Conservation (phyloP, 2,329 filamentous ascomycete genomes). For the Sarocladium oryzae region DNA sequence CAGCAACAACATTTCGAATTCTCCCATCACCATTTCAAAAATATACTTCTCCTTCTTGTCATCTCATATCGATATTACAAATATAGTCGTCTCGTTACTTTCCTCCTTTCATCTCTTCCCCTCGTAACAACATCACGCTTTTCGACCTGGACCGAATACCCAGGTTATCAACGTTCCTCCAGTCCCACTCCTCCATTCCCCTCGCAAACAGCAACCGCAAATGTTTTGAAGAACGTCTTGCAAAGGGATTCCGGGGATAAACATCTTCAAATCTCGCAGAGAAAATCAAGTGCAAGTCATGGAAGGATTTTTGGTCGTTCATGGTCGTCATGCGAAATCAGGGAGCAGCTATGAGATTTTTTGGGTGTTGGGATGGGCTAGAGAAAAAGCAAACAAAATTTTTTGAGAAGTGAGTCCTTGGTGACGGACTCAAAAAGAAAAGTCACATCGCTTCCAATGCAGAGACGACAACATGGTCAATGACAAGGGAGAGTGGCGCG, state of each 20-base stretch:
- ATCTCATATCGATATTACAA: slow-evolving; percentile 1
- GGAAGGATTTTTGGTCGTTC: neutral
- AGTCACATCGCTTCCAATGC: neutral
- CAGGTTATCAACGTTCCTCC: no score
- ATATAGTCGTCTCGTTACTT: neutral
- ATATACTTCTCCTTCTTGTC: neutral
- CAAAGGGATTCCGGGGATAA: no score
- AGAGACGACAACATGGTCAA: neutral
- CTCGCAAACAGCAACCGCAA: neutral
- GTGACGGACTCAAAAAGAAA: neutral
- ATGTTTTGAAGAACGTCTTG: neutral
- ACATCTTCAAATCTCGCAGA: neutral
- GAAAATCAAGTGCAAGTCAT: slow-evolving; percentile 1
- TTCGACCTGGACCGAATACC: no score
- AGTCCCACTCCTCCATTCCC: neutral
- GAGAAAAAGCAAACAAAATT: neutral
- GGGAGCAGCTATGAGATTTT: neutral
- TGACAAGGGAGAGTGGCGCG: neutral
- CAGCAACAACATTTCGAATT: neutral
- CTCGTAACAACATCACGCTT: no score
- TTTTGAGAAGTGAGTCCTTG: neutral
- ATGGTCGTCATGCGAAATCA: neutral
- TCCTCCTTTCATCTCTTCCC: neutral
- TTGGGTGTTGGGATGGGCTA: no score
- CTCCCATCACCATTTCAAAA: neutral